Evolutionary conservation across 306 rosid species (phyloP), one percentile per base, ranked within the genome.

Genomic region (Begonia fuchsioides): DNA sequence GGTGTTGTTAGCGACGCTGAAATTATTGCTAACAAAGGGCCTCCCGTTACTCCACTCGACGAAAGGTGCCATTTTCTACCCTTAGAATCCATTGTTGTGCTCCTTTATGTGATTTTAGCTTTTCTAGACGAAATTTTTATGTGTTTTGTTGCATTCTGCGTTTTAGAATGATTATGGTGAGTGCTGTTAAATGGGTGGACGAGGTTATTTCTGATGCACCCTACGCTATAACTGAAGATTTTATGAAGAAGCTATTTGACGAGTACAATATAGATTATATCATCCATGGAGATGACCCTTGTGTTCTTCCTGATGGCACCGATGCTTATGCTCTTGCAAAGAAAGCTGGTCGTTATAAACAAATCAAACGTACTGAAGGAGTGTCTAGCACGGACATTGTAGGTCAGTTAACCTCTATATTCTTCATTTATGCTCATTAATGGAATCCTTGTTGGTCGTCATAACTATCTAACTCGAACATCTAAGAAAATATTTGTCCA

Each of bases 331-430:
- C 82, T 44, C 82, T 76, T 13, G 78, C 82, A 9, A 76, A 76
- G 78, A 76, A 76, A 72, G 82, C 75, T 14, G 82, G 82, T 51
- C 78, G 82, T 47, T 76, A 71, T 51, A 76, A 76, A 69, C 82
- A 76, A 66, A 76, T 76, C 57, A 76, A 76, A 63, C 78, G 82
- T 39, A 76, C 82, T 1, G 82, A 76, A 68, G 82, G 82, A 15
- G 75, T 76, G 45, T 76, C 82, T 11, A 76, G 82, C 62, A 76
- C 82, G 15, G 82, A 76, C 74, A 76, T 76, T 68, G 82, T 76
- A 61, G 82, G 82, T 76, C 32, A 43, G 78, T 44, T 45, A n/a
- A 13, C 52, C 20, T 39, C n/a, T 10, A 10, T 41, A 2, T 10
- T 41, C 45, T 41, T 41, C 12, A 41, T n/a, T 1, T 11, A 1